These are phyloP conservation scores for Thalia dealbata DNA, from an alignment of 176 grass and related monocot genomes.

Conservation along the genomic window DNA sequence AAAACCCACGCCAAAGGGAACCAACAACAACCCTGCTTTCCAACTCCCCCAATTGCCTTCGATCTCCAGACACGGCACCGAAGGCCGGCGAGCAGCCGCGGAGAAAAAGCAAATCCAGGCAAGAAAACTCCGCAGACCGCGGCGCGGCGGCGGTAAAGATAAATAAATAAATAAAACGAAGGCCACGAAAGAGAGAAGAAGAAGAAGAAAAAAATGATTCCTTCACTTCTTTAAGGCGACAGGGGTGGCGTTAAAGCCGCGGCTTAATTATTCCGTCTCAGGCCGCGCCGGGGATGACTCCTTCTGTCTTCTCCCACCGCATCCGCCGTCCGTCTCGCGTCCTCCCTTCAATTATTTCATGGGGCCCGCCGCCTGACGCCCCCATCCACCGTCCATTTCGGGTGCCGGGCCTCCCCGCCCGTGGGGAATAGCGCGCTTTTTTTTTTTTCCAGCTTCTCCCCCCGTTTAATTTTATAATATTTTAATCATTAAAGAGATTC, in stretches of 20 bases:
- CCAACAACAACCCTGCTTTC: no score
- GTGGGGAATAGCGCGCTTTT: no score
- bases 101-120: background rate
- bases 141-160: conserved; percentile 7
- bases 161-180: background rate
- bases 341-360: background rate
- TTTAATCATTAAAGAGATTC: background rate
- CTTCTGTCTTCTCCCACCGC: no score
- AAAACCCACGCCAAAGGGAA: no score
- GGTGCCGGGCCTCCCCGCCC: background rate
- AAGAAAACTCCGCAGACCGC: background rate
- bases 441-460: background rate
- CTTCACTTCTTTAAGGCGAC: background rate
- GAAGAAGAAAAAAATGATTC: background rate
- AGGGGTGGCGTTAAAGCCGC: conserved; percentile 24
- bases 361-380: background rate
- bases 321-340: background rate
- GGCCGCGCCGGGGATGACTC: no score
- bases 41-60: no score
- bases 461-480: background rate
- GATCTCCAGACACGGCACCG: conserved; percentile 11
- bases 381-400: background rate
- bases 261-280: conserved; percentile 28
- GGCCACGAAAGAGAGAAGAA: no score
- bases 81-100: background rate